A percentile compares a stretch with the other conserved stretches of the same genome.
These are phyloP conservation scores for Melastoma malabathricum DNA, from an alignment of 345 rosid genomes.

Conservation along the genomic window DNA sequence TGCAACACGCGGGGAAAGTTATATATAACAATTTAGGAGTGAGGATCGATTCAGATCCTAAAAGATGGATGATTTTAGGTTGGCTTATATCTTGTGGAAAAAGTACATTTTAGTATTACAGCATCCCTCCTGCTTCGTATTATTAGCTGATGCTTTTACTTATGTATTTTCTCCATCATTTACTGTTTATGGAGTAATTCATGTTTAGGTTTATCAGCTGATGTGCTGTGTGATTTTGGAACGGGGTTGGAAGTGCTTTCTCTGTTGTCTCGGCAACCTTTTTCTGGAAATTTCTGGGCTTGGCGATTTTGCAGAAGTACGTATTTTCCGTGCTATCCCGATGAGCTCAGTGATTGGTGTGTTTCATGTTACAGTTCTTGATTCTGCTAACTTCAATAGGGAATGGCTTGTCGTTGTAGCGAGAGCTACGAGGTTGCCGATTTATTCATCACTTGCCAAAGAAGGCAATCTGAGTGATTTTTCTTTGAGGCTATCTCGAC, in stretches of 20 bases:
- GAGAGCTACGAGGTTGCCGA: conserved; percentile 85
- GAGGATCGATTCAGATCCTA: conserved; percentile 97
- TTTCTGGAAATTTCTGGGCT: conserved; percentile 96
- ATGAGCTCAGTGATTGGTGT: not conserved
- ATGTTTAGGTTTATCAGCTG: conserved; percentile 37
- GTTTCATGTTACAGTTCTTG: conserved; percentile 5
- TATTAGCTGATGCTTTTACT: not conserved
- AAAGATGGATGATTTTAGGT: conserved; percentile 88
- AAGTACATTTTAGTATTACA: not conserved
- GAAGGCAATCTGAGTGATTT: conserved; percentile 98
- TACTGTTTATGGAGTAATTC: conserved; percentile 7
- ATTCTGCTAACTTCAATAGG: conserved; percentile 29
- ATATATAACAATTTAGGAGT: conserved; percentile 92
- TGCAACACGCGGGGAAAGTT: conserved; percentile 91
- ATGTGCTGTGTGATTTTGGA: conserved; percentile 83
- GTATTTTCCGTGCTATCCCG: not conserved
- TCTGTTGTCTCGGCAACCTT: conserved; percentile 75
- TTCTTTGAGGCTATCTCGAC: conserved; percentile 95
- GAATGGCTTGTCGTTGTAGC: conserved; percentile 98
- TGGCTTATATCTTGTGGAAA: conserved; percentile 3
- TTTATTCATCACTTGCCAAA: conserved; percentile 91
- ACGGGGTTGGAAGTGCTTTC: conserved; percentile 86
- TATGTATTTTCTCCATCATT: not conserved
- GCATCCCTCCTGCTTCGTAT: not conserved
- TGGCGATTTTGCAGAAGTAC: conserved; percentile 87